These are phyloP conservation scores for Metschnikowia baotianmanensis DNA, from an alignment of 805 yeast genomes.

Conservation along the genomic window DNA sequence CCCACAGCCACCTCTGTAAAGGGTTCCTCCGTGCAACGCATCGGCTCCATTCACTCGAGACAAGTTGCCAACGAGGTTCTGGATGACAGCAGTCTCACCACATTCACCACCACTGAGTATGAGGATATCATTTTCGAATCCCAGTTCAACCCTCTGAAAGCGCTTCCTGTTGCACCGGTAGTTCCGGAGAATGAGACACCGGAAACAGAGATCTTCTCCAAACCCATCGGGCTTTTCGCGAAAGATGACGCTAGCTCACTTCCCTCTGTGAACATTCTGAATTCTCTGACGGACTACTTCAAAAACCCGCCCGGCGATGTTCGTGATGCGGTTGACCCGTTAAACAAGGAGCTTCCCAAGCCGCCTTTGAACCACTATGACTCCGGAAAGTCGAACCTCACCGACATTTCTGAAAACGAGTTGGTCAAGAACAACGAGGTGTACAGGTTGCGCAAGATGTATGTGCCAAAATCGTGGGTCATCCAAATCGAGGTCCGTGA, in stretches of 20 bases:
- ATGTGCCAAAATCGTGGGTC: constrained; percentile 49
- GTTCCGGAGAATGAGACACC: background rate
- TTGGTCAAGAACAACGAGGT: constrained; percentile 36
- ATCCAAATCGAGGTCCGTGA: constrained; percentile 75
- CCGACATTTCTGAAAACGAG: constrained; percentile 23
- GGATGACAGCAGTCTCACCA: constrained; percentile 25
- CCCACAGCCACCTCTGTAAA: constrained; percentile 1
- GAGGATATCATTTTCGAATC: constrained; percentile 37
- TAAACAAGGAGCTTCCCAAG: background rate
- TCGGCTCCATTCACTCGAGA: constrained; percentile 3
- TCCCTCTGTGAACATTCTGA: no score
- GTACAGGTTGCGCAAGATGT: constrained; percentile 33
- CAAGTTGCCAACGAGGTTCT: constrained; percentile 1
- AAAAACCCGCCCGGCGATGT: background rate
- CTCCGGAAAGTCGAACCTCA: constrained; percentile 1
- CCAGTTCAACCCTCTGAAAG: constrained; percentile 28
- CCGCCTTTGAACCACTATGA: constrained; percentile 5
- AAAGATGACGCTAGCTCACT: background rate
- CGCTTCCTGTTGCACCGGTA: constrained; percentile 17
- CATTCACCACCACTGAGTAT: constrained; percentile 39
- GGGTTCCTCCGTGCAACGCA: background rate
- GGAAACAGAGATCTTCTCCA: background rate
- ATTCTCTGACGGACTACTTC: no score
- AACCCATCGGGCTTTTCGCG: constrained; percentile 2
- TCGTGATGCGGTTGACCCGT: background rate